Percentiles rank a stretch among this genome's conserved stretches.
These are phyloP conservation scores for Priceomyces medius DNA, from an alignment of 805 yeast genomes.

Conservation along the genomic window DNA sequence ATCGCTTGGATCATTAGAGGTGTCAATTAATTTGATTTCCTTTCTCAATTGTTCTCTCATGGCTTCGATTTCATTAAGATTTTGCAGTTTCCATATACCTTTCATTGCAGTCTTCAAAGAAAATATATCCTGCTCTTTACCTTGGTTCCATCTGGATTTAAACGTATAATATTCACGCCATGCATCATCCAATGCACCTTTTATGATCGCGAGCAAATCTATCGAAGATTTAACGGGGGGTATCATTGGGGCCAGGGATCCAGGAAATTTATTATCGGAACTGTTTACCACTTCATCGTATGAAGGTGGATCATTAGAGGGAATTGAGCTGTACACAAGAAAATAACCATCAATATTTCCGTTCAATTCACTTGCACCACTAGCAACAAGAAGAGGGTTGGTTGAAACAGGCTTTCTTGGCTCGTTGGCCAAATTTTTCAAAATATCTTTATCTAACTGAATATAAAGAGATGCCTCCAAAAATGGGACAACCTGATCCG, in stretches of 20 bases:
- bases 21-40: constrained; percentile 19
- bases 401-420: constrained; percentile 63
- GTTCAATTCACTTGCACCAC: constrained; percentile 76
- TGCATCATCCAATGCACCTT: constrained; percentile 63
- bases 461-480: constrained; percentile 69
- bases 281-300: constrained; percentile 38
- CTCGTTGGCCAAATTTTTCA: constrained; percentile 61
- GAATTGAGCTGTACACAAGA: constrained; percentile 67
- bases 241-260: constrained; percentile 15
- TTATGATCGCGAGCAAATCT: constrained; percentile 42
- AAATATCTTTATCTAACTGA: constrained; percentile 55
- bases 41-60: constrained; percentile 25
- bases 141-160: constrained; percentile 56
- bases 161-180: constrained; percentile 67
- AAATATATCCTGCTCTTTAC: constrained; percentile 66
- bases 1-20: constrained; percentile 33
- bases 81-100: constrained; percentile 53
- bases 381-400: constrained; percentile 68
- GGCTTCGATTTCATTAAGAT: constrained; percentile 17
- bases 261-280: constrained; percentile 6
- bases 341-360: constrained; percentile 76
- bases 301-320: constrained; percentile 59
- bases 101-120: constrained; percentile 58
- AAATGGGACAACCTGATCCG: constrained; percentile 70
- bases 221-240: constrained; percentile 1